Evolutionary conservation across 805 yeast genomes (phyloP), one percentile per base, ranked within the genome.

Genomic region (Spathaspora boniae): DNA sequence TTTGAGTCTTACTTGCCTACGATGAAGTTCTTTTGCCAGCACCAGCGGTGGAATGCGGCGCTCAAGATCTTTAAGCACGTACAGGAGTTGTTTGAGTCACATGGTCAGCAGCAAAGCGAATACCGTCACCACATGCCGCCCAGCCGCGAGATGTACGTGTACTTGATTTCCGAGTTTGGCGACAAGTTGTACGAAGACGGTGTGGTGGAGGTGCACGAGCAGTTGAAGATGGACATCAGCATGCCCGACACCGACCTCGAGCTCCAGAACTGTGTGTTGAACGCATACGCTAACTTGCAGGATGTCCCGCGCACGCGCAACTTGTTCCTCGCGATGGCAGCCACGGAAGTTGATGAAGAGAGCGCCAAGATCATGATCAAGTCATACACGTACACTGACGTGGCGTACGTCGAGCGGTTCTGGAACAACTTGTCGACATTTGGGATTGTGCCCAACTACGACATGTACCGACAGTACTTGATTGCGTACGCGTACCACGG

Each of bases 401-500:
- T 81, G 34, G 64, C 67, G 4, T 76, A 77, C 35, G 85, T 80
- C 6, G 73, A 71, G 38, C 65, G 71, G 28, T 73, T 82, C 28
- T 85, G 87, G 82, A 66, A 72, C 35, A 72, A 72, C 38, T 53
- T 84, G 17, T 72, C 81, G 1, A 62, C 62, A 26, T 76, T 67
- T 46, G 73, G 71, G 0, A 56, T 84, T 4, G 44, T 65, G 9
- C 85, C 86, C 0, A 69, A 74, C 40, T 57, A 69, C 23, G 66
- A 66, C 7, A 68, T 80, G 22, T 72, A 70, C 50, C 70, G 68
- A 26, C 86, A 82, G 51, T 80, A 74, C 46, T 54, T 85, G 22
- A 73, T 82, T 38, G 85, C 87, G 0, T 80, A 82, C 51, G 81
- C 84, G 41, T 80, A 80, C 45, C 78, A 78, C 50, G 87, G 82